A percentile compares a stretch with the other conserved stretches of the same genome.
Conservation (phyloP, 2,329 filamentous ascomycete species). For the Metarhizium rileyi region DNA sequence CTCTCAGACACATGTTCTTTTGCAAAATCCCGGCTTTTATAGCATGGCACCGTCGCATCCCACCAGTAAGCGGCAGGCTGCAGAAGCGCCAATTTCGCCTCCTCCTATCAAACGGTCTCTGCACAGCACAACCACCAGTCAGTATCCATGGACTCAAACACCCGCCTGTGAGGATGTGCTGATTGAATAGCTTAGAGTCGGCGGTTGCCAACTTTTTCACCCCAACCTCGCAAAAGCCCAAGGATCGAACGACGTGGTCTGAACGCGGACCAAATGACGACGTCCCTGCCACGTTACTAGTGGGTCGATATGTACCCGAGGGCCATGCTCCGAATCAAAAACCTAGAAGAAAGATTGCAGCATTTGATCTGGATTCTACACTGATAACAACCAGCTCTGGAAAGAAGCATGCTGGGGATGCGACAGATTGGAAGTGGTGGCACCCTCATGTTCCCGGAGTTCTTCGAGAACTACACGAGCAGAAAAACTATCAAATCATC, state of each 20-base stretch:
- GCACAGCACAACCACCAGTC: conserved; percentile 43
- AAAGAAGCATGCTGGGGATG: conserved; percentile 62
- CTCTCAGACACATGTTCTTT: background rate
- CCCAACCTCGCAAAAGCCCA: conserved; percentile 73
- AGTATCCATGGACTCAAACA: conserved; percentile 9
- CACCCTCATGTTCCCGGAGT: conserved; percentile 56
- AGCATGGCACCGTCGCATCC: conserved; percentile 17
- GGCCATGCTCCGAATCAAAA: conserved; percentile 17
- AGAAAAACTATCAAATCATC: conserved; percentile 65
- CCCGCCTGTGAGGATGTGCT: conserved; percentile 4
- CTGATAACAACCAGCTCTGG: conserved; percentile 73
- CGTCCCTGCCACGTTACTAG: conserved; percentile 51
- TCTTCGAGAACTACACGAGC: conserved; percentile 54
- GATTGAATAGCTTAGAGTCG: conserved; percentile 36
- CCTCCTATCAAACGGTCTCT: conserved; percentile 43
- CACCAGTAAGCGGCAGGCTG: conserved; percentile 24
- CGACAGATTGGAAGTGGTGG: conserved; percentile 94
- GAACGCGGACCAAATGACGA: conserved; percentile 46
- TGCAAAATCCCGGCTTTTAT: background rate
- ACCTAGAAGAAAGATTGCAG: conserved; percentile 51
- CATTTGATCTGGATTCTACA: conserved; percentile 78
- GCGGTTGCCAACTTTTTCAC: conserved; percentile 82
- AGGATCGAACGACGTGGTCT: conserved; percentile 64
- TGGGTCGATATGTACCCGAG: conserved; percentile 58
- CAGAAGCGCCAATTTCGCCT: conserved; percentile 39